Conservation (phyloP, 176 grass and related monocot species). For the Phoenix dactylifera region DNA sequence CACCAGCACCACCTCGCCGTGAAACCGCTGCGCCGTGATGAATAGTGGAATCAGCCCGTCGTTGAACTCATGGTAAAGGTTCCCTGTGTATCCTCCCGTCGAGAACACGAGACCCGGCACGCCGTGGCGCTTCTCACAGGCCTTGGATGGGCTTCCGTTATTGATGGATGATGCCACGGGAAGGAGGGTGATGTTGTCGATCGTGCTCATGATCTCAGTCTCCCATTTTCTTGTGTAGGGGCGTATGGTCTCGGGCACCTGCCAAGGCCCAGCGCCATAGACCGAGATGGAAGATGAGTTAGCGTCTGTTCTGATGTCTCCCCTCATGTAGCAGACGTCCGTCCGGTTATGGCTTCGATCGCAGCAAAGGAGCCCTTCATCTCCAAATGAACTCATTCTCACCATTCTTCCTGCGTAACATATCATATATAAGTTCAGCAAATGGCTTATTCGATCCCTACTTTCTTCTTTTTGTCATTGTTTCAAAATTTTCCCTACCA, state of each 20-base stretch:
- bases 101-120: conserved; percentile 86
- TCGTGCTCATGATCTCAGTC: conserved; percentile 51
- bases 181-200: conserved; percentile 64
- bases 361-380: conserved; percentile 59
- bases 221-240: conserved; percentile 99
- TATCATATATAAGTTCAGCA: background rate
- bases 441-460: background rate
- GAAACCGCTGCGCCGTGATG: conserved; percentile 74
- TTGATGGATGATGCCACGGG: background rate
- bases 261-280: conserved; percentile 19
- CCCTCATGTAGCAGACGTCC: conserved; percentile 81
- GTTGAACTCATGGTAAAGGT: conserved; percentile 99
- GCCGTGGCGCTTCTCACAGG: conserved; percentile 50
- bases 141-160: conserved; percentile 8
- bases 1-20: conserved; percentile 80
- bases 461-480: background rate
- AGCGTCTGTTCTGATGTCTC: conserved; percentile 76
- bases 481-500: conserved; percentile 30
- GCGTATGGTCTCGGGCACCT: conserved; percentile 43
- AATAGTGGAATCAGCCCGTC: conserved; percentile 92
- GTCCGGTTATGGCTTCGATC: conserved; percentile 88
- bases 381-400: background rate
- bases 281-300: conserved; percentile 58
- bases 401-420: conserved; percentile 37
- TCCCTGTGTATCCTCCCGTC: conserved; percentile 94